Evolutionary conservation across 2,329 filamentous ascomycete genomes (phyloP).

Genomic region (Domatiomyces globalis): DNA sequence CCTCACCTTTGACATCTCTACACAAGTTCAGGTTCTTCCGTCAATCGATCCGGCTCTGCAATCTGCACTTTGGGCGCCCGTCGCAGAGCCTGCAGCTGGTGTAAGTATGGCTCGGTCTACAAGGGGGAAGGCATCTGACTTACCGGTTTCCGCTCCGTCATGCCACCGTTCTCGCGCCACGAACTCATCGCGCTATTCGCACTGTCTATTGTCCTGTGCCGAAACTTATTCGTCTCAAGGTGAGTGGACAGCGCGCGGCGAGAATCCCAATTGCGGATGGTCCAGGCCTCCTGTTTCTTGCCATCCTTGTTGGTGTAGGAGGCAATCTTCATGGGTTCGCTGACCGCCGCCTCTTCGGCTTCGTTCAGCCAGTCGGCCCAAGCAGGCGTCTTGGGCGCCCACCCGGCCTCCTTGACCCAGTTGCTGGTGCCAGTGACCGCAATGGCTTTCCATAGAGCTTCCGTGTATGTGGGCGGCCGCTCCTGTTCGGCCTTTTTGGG

Average conservation of each 20-base stretch:
- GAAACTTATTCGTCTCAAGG: constrained; percentile 7
- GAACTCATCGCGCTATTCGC: not conserved
- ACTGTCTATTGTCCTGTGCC: not conserved
- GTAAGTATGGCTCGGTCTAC: not conserved
- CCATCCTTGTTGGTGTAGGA: constrained; percentile 6
- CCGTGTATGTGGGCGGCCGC: constrained; percentile 26
- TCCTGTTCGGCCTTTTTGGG: constrained; percentile 5
- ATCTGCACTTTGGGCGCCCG: not conserved
- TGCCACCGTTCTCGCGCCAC: not conserved
- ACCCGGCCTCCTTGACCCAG: constrained; percentile 30
- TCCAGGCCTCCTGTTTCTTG: constrained; percentile 15
- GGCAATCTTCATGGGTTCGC: constrained; percentile 11
- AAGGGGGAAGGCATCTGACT: not conserved
- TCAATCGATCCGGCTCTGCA: not conserved
- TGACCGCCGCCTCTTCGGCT: constrained; percentile 20
- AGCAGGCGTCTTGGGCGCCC: constrained; percentile 28
- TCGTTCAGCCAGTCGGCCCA: constrained; percentile 31
- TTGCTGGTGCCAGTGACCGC: constrained; percentile 30
- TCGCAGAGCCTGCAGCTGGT: not conserved
- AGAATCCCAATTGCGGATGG: constrained; percentile 18
- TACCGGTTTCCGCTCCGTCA: not conserved
- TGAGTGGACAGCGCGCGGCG: constrained; percentile 14
- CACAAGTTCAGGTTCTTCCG: not conserved
- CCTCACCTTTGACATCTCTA: not conserved
- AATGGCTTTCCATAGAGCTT: constrained; percentile 37